Base-by-base conservation (phyloP, 352 stramenopile genomes). In the Saprolegnia parasitica region DNA sequence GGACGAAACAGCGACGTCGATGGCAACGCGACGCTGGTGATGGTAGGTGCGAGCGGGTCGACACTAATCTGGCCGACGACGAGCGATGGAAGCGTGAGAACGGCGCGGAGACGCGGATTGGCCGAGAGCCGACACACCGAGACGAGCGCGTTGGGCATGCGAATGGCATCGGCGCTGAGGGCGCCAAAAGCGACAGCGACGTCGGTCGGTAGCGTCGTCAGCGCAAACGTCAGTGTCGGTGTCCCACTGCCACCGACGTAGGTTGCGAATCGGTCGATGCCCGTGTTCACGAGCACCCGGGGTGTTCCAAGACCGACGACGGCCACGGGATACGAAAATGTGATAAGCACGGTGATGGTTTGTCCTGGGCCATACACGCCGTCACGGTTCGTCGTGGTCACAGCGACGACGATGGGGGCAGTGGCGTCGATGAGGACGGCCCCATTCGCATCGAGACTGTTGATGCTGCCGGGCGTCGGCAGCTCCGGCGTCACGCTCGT, bases 401-500 rank as follows among this genome's bases (percentile, higher is more conserved):
- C 77, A 16, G 70, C 71, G 11, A 79, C 42, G 45, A 90, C 65
- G 47, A 77, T 79, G 11, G 84, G 80, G 26, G 76, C 75, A 0
- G 75, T 80, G 0, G 86, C 91, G 67, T 91, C 78, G 56, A 94
- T 79, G 6, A 94, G 74, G 8, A 92, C 80, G 61, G 90, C 89
- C 55, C 85, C 89, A 49, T 79, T 85, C 3, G 84, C 78, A 1
- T 81, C 88, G 13, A 92, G 52, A 72, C 82, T 90, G 1, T 82
- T 81, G n/a, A 66, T 65, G 23, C 81, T 77, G 35, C 79, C 83
- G 52, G 87, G 88, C 0, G 73, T 54, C 0, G 84, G 84, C 16
- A 91, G 73, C 2, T 74, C 82, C 18, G 90, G 61, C 0, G 79
- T 35, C 1, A 80, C 81, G 46, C 82, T 46, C 0, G 80, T 94